Conservation (phyloP, 1,139 yeast species). For the Sugiyamaella castrensis region DNA sequence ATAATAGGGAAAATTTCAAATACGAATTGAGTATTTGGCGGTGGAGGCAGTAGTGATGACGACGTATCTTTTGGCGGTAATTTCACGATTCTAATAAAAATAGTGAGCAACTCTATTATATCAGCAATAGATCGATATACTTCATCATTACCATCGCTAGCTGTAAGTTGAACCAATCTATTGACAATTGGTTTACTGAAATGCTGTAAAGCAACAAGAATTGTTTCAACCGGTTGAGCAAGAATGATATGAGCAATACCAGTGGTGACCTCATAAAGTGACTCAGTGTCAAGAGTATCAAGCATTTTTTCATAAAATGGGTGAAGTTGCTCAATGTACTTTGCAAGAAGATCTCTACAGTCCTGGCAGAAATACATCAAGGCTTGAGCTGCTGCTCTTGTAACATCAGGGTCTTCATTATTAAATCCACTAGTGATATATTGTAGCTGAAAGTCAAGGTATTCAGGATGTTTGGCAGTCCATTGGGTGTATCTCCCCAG, state of each 20-base stretch:
- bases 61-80: constrained; percentile 10
- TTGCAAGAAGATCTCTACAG: constrained; percentile 65
- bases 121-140: constrained; percentile 59
- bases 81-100: constrained; percentile 59
- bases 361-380: constrained; percentile 93
- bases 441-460: constrained; percentile 74
- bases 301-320: constrained; percentile 67
- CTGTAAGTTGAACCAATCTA: constrained; percentile 38
- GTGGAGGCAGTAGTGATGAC: constrained; percentile 20
- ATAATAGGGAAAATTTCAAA: constrained; percentile 61
- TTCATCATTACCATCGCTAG: constrained; percentile 38
- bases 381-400: constrained; percentile 89
- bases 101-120: constrained; percentile 68
- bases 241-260: constrained; percentile 84
- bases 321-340: constrained; percentile 72
- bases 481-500: constrained; percentile 94
- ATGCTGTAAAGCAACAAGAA: constrained; percentile 49
- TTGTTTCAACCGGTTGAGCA: constrained; percentile 48
- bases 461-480: constrained; percentile 84
- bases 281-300: constrained; percentile 56
- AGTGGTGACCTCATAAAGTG: constrained; percentile 77
- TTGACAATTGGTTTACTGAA: constrained; percentile 68
- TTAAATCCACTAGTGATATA: constrained; percentile 81
- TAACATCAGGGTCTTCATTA: constrained; percentile 48
- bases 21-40: constrained; percentile 58